phyloP scores from a whole-genome alignment of 768 basidiomycete species.

The Podaxis sp. region DNA sequence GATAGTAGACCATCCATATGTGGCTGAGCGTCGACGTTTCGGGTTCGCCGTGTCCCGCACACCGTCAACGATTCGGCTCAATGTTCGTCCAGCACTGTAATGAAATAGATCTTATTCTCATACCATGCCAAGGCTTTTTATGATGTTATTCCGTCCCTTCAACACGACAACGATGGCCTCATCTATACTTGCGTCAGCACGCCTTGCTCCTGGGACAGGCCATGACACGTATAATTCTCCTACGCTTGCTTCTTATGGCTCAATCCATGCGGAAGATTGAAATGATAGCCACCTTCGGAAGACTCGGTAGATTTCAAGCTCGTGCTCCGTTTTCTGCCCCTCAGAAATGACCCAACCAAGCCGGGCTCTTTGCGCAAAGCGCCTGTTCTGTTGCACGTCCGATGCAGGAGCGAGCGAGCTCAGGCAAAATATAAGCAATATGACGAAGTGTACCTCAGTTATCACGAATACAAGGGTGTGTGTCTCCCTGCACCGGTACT shows the following conservation, averaged over 20 bases:
- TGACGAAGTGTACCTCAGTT: conserved; percentile 81
- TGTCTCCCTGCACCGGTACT: conserved; percentile 18
- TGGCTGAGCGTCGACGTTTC: conserved; percentile 69
- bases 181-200: conserved; percentile 93
- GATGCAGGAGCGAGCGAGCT: conserved; percentile 69
- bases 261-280: conserved; percentile 56
- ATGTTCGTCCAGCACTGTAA: conserved; percentile 58
- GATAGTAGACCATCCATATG: conserved; percentile 66
- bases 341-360: conserved; percentile 43
- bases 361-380: conserved; percentile 84
- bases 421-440: conserved; percentile 71
- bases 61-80: conserved; percentile 15
- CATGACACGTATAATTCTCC: conserved; percentile 65
- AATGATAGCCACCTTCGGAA: conserved; percentile 98
- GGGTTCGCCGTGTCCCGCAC: conserved; percentile 56
- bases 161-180: conserved; percentile 93
- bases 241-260: background rate
- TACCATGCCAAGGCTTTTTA: conserved; percentile 90
- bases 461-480: conserved; percentile 91
- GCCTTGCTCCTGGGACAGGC: conserved; percentile 85
- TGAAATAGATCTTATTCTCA: conserved; percentile 85
- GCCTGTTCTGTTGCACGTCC: conserved; percentile 82
- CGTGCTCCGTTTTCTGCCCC: conserved; percentile 84
- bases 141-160: conserved; percentile 76
- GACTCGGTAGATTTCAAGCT: conserved; percentile 73